Evolutionary conservation across 345 rosid genomes (phyloP).

Genomic region (rapeseed (Brassica napus)): DNA sequence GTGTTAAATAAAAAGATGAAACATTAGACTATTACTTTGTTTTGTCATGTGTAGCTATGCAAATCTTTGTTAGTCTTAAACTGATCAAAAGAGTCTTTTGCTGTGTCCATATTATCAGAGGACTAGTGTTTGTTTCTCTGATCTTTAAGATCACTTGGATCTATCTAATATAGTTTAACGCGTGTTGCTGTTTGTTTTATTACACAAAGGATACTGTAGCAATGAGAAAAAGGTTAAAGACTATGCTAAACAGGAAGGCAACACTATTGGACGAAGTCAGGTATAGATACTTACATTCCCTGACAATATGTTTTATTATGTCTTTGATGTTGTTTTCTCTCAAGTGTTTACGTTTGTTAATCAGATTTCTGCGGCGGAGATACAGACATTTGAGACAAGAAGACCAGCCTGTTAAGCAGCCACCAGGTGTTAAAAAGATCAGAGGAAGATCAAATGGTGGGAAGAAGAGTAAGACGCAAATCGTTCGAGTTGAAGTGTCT

Average conservation of each 20-base stretch:
- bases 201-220: constrained; percentile 63
- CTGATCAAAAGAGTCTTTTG: background rate
- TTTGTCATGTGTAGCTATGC: background rate
- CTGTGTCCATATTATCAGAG: background rate
- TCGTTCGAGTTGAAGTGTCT: constrained; percentile 18
- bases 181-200: background rate
- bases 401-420: constrained; percentile 37
- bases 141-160: constrained; percentile 5
- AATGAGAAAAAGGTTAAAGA: constrained; percentile 47
- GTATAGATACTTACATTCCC: constrained; percentile 42
- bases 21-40: constrained; percentile 8
- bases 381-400: constrained; percentile 54
- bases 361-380: constrained; percentile 69
- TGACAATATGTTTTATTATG: background rate
- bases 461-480: constrained; percentile 10
- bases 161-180: background rate
- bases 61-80: constrained; percentile 17
- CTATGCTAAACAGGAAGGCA: constrained; percentile 55
- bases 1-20: background rate
- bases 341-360: background rate
- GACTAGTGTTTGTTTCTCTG: background rate
- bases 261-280: constrained; percentile 67
- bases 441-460: constrained; percentile 35
- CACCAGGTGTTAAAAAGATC: constrained; percentile 1
- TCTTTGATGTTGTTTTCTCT: constrained; percentile 6